These are phyloP conservation scores for Cicer chorassanicum DNA, from an alignment of 306 rosid species.

Conservation along the genomic window DNA sequence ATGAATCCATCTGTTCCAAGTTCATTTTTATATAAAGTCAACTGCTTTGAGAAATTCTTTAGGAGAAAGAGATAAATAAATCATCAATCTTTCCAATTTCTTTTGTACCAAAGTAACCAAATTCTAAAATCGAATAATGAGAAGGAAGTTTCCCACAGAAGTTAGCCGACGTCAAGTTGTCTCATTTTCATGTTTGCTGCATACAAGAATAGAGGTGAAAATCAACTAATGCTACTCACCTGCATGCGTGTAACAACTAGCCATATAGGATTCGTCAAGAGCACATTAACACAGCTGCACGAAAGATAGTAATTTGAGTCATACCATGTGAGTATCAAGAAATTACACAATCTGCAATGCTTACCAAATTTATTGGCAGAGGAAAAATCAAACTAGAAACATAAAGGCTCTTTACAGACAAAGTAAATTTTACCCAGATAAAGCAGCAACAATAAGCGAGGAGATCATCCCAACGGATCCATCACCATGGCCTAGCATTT, in stretches of 20 bases:
- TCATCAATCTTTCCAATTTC: neutral
- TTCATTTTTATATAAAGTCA: too few species aligned
- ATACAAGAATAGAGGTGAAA: constrained; percentile 13
- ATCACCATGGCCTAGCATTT: constrained; percentile 75
- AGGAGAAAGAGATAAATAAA: neutral
- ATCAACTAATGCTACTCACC: constrained; percentile 54
- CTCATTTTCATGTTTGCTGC: neutral
- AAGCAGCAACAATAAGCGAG: constrained; percentile 91
- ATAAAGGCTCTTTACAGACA: neutral
- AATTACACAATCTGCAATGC: constrained; percentile 3
- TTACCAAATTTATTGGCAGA: neutral
- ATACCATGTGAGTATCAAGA: constrained; percentile 28
- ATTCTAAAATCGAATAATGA: too few species aligned
- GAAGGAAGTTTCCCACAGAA: neutral
- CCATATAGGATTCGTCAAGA: constrained; percentile 95
- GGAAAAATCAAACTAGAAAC: neutral
- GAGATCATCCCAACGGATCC: constrained; percentile 94
- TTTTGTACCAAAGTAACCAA: too few species aligned
- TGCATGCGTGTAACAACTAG: constrained; percentile 93
- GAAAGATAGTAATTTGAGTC: constrained; percentile 42
- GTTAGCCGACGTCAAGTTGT: neutral
- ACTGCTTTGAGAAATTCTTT: too few species aligned
- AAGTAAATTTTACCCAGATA: constrained; percentile 73
- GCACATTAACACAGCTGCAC: constrained; percentile 91
- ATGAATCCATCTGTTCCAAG: too few species aligned